These are phyloP conservation scores for Dryas octopetala DNA, from an alignment of 306 rosid genomes.

Conservation along the genomic window DNA sequence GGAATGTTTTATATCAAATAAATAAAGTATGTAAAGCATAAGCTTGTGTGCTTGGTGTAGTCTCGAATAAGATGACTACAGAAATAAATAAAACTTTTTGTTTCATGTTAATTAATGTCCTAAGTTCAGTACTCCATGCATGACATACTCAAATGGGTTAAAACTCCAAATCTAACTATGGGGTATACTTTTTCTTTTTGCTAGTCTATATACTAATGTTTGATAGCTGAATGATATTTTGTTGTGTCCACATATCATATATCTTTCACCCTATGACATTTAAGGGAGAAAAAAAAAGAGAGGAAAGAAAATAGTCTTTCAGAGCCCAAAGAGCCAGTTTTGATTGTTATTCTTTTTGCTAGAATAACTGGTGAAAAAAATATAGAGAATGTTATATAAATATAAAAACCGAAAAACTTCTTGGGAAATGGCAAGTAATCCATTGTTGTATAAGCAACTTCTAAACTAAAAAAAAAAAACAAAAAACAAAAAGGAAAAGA, in stretches of 20 bases:
- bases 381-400: no score
- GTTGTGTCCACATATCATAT: background rate
- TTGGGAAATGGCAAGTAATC: background rate
- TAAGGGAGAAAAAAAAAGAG: no score
- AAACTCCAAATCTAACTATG: no score
- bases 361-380: background rate
- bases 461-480: background rate
- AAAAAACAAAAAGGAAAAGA: background rate
- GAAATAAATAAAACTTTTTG: background rate
- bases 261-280: background rate
- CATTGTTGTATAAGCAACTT: background rate
- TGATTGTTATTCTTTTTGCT: background rate
- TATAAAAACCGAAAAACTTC: no score
- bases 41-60: background rate
- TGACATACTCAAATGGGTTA: background rate
- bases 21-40: background rate
- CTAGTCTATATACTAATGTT: no score
- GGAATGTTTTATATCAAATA: background rate
- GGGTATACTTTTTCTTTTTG: no score
- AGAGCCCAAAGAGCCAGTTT: background rate
- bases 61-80: background rate
- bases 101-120: no score
- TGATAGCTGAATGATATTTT: background rate
- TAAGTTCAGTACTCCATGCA: background rate
- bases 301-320: background rate